Conservation (phyloP, 2,329 filamentous ascomycete species). For the Fusarium proliferatum region DNA sequence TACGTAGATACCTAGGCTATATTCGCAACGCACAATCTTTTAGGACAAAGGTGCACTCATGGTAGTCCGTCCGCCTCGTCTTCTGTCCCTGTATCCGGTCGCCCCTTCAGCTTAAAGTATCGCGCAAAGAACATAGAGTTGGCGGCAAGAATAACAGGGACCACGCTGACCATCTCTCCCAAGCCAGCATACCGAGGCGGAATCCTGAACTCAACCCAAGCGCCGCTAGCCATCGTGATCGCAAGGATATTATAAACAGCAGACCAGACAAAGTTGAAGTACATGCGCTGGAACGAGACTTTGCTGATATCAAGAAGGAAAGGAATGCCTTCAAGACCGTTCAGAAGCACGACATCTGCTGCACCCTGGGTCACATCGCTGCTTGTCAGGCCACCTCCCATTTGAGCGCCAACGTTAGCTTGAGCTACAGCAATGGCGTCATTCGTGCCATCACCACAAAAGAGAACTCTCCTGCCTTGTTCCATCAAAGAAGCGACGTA, state of each 20-base stretch:
- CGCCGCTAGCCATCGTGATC: constrained; percentile 12
- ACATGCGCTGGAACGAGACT: background rate
- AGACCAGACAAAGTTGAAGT: constrained; percentile 16
- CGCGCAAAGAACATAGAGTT: constrained; percentile 5
- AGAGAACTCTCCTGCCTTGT: background rate
- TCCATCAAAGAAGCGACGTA: constrained; percentile 1
- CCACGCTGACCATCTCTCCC: constrained; percentile 16
- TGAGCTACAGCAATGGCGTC: constrained; percentile 6
- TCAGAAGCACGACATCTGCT: constrained; percentile 1
- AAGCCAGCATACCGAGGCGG: constrained; percentile 2
- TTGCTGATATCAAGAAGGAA: constrained; percentile 15
- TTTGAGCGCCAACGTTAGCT: background rate
- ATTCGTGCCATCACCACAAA: constrained; percentile 2
- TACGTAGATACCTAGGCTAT: too few relatives aligned
- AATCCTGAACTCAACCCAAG: constrained; percentile 10
- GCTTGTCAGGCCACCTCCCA: constrained; percentile 1
- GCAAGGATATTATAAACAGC: constrained; percentile 7
- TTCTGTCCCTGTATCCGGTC: too few relatives aligned
- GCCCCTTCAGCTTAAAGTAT: background rate
- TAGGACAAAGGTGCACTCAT: too few relatives aligned
- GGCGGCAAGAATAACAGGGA: background rate
- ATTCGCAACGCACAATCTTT: too few relatives aligned
- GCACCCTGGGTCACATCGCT: constrained; percentile 12
- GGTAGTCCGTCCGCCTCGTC: too few relatives aligned
- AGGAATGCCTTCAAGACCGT: background rate